phyloP scores from a whole-genome alignment of 495 filamentous ascomycete genomes.

The Talaromyces borbonicus region DNA sequence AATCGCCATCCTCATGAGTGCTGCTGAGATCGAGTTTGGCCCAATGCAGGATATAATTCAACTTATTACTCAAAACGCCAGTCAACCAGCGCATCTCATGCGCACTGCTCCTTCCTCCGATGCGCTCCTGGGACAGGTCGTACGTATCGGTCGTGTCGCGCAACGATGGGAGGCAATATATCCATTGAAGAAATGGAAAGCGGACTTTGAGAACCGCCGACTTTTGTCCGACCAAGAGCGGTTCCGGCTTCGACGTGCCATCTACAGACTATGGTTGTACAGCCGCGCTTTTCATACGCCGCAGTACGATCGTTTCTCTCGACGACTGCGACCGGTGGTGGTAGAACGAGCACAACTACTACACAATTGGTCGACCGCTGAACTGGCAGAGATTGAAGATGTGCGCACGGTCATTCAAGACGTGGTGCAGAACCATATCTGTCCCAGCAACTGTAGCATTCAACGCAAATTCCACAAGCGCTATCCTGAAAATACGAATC shows the following conservation, averaged over 20 bases:
- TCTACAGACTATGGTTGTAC: slow-evolving; percentile 65
- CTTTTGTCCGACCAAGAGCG: slow-evolving; percentile 47
- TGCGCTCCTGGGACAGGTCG: slow-evolving; percentile 46
- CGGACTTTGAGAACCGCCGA: slow-evolving; percentile 51
- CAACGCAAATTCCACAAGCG: slow-evolving; percentile 47
- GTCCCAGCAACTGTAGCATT: slow-evolving; percentile 52
- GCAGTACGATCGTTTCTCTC: slow-evolving; percentile 35
- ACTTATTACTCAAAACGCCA: slow-evolving; percentile 47
- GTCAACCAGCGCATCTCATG: slow-evolving; percentile 43
- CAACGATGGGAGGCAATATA: slow-evolving; percentile 58
- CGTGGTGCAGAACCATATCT: slow-evolving; percentile 44
- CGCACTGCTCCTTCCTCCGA: slow-evolving; percentile 39
- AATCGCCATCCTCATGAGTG: slow-evolving; percentile 41
- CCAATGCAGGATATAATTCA: slow-evolving; percentile 52
- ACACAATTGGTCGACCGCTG: slow-evolving; percentile 44
- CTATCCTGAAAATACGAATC: slow-evolving; percentile 37
- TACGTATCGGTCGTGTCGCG: slow-evolving; percentile 47
- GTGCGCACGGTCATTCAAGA: slow-evolving; percentile 38
- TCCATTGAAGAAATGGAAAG: slow-evolving; percentile 56
- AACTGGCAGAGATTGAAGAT: slow-evolving; percentile 51
- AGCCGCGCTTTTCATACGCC: slow-evolving; percentile 45
- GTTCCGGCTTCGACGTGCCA: slow-evolving; percentile 48
- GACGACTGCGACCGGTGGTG: slow-evolving; percentile 31
- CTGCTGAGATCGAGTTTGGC: slow-evolving; percentile 48
- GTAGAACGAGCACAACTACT: slow-evolving; percentile 42